These are phyloP conservation scores for Leishmania gerbilli DNA, from an alignment of 208 protist genomes.

Conservation along the genomic window DNA sequence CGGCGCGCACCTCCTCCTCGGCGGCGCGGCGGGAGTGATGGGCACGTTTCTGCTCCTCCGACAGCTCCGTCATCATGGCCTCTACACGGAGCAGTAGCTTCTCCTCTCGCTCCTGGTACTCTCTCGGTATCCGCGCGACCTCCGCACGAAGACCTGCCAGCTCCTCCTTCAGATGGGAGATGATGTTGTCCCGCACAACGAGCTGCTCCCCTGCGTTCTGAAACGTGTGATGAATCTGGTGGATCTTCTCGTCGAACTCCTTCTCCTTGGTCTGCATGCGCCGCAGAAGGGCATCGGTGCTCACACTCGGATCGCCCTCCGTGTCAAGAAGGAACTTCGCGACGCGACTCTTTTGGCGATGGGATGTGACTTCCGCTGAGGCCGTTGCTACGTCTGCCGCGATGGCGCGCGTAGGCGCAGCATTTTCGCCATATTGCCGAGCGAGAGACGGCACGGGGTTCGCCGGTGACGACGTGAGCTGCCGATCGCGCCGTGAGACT, in stretches of 20 bases:
- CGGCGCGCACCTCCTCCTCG: conserved; percentile 26
- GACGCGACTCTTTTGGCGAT: not conserved
- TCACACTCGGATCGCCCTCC: conserved; percentile 6
- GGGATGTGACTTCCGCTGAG: not conserved
- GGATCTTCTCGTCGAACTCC: conserved; percentile 76
- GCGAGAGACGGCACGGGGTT: not conserved
- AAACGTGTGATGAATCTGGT: conserved; percentile 79
- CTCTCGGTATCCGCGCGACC: conserved; percentile 16
- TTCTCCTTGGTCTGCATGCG: conserved; percentile 65
- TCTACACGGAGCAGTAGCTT: conserved; percentile 27
- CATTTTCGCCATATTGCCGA: conserved; percentile 12
- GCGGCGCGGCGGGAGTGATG: conserved; percentile 7
- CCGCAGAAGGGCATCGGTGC: conserved; percentile 49
- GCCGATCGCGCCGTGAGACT: not conserved
- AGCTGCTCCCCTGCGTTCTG: conserved; percentile 64
- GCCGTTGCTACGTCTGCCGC: not conserved
- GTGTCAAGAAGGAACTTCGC: conserved; percentile 3
- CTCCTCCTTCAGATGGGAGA: conserved; percentile 65
- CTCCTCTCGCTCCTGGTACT: conserved; percentile 31
- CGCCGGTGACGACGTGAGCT: not conserved
- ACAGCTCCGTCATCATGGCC: conserved; percentile 29
- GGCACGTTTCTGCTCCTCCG: conserved; percentile 23
- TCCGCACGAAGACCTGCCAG: conserved; percentile 40
- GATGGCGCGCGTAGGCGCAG: not conserved
- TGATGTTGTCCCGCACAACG: conserved; percentile 68